Base-by-base conservation (phyloP, 345 rosid species). In the Reutealis trisperma region DNA sequence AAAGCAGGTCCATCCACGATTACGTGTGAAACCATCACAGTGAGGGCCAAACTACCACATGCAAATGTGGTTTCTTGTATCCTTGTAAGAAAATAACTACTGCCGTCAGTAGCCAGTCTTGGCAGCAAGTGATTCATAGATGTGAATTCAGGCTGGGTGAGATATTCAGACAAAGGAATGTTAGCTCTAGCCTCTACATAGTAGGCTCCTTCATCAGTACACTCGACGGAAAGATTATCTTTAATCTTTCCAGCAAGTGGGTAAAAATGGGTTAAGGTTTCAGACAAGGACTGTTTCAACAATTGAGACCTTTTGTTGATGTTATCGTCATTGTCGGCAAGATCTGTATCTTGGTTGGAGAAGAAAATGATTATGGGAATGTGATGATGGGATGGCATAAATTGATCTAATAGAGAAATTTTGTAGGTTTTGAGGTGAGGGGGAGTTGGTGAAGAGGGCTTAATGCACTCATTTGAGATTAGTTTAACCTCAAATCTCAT, bases 31-130 rank as follows among this genome's bases (percentile, higher is more conserved):
- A 76, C 25, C 3, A 77, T 70, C n/a, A 74, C 52, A 10, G 83
- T 80, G 12, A 89, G 16, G 30, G 75, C 80, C 16, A 85, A 70
- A 3, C 89, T 89, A 58, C 89, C 90, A 32, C 88, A 80, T 5
- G 42, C 19, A 4, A 84, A 84, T 58, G 27, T 21, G 1, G 76
- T 81, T 32, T 52, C 75, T 75, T 84, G 81, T 1, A 77, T 41
- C 30, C 52, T 34, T 55, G 67, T 59, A 21, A 70, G 49, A 7
- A 49, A 62, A 44, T 27, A 16, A 42, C 74, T 79, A 21, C 25
- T 41, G 0, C 16, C 30, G 63, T 76, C 59, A 41, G 16, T 47
- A 16, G 30, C 65, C 49, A 55, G 55, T 4, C 19, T 27, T 1
- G 71, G 75, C 47, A 78, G 74, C 54, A 80, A 52, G 75, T 80